A percentile compares a stretch with the other conserved stretches of the same genome.
Conservation (phyloP, 73 alveolate species). For the Paramecium sonneborni region DNA sequence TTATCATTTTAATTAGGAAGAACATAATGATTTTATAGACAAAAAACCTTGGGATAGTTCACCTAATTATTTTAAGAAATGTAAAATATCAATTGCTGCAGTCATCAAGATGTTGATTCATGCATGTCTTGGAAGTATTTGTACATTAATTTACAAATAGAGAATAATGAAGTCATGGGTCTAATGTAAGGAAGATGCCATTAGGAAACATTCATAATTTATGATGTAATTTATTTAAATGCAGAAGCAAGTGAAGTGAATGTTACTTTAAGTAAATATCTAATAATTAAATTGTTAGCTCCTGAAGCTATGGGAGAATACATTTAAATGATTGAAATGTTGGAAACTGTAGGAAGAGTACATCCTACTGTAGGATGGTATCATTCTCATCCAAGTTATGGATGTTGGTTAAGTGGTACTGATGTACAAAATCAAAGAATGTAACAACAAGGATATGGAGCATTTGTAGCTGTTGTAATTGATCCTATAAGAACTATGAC, state of each 20-base stretch:
- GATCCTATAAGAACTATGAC: conserved; percentile 69
- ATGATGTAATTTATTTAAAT: conserved; percentile 95
- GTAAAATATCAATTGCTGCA: conserved; percentile 87
- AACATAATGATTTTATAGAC: conserved; percentile 58
- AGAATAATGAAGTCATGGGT: conserved; percentile 93
- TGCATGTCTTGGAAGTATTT: conserved; percentile 88
- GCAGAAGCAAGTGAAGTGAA: conserved; percentile 82
- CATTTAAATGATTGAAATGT: background rate
- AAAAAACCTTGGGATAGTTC: conserved; percentile 68
- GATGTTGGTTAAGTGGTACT: conserved; percentile 98
- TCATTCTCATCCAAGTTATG: conserved; percentile 99
- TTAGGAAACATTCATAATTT: conserved; percentile 87
- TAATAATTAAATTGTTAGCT: background rate
- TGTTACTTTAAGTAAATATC: conserved; percentile 28
- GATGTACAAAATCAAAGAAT: conserved; percentile 80
- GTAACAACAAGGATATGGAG: conserved; percentile 37
- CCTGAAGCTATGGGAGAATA: conserved; percentile 41
- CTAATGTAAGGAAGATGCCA: conserved; percentile 93
- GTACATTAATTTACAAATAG: background rate
- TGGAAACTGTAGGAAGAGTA: conserved; percentile 24
- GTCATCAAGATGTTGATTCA: conserved; percentile 95
- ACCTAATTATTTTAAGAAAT: conserved; percentile 82
- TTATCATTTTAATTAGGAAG: conserved; percentile 65
- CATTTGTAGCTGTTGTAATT: conserved; percentile 64
- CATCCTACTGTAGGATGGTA: conserved; percentile 96